Evolutionary conservation across 768 basidiomycete genomes (phyloP).

Genomic region (Lenzites betulinus): DNA sequence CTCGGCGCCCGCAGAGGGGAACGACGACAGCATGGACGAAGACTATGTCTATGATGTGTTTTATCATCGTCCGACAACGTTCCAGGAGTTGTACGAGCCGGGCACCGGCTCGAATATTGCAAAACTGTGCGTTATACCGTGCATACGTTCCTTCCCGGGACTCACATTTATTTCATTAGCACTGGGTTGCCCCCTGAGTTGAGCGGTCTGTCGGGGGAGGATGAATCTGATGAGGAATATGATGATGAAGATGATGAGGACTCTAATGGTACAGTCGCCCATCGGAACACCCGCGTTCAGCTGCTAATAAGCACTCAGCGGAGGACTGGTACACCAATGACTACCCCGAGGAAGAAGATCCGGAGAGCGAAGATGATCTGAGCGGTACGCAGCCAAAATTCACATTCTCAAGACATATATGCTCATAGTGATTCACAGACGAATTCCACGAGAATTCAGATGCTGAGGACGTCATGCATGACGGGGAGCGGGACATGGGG

Average conservation of each 20-base stretch:
- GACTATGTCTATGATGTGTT: constrained; percentile 89
- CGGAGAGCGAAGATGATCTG: constrained; percentile 21
- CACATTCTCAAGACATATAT: neutral
- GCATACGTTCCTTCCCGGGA: neutral
- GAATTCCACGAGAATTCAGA: constrained; percentile 60
- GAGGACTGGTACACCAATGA: constrained; percentile 87
- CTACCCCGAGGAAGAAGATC: constrained; percentile 64
- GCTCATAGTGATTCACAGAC: constrained; percentile 39
- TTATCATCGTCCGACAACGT: constrained; percentile 64
- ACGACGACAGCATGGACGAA: constrained; percentile 31
- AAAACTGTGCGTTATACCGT: constrained; percentile 53
- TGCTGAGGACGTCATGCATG: constrained; percentile 42
- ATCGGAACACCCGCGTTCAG: neutral
- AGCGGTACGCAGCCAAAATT: constrained; percentile 13
- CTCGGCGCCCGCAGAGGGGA: neutral
- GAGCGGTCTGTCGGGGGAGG: constrained; percentile 52
- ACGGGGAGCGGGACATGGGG: constrained; percentile 20
- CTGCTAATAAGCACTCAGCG: constrained; percentile 40
- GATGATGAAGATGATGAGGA: constrained; percentile 83
- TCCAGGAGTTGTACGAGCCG: constrained; percentile 58
- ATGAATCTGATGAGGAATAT: constrained; percentile 56
- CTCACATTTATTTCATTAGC: constrained; percentile 35
- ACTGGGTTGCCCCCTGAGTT: constrained; percentile 64
- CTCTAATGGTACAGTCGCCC: constrained; percentile 61
- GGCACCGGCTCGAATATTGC: constrained; percentile 54